phyloP scores from a whole-genome alignment of 257 asterid species.

The Primulina tabacum region DNA sequence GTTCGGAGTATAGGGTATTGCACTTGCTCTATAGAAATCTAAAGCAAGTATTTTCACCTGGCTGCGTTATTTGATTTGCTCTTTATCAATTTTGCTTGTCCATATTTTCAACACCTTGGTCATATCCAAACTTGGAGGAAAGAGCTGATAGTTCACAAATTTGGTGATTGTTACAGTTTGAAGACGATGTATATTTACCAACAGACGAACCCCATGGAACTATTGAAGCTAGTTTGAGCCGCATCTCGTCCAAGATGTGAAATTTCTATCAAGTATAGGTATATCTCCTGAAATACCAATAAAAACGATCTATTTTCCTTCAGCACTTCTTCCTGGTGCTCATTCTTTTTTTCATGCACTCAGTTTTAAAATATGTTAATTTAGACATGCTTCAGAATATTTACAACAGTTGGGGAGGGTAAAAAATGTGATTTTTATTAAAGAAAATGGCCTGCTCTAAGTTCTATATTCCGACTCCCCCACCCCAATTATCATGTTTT shows the following conservation, averaged over 20 bases:
- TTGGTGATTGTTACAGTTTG: constrained; percentile 53
- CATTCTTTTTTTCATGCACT: neutral
- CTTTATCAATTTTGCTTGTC: neutral
- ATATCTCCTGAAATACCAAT: neutral
- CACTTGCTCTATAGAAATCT: no score
- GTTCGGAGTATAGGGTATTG: no score
- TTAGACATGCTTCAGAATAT: no score
- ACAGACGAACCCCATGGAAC: constrained; percentile 96
- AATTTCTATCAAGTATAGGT: neutral
- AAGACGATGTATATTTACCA: constrained; percentile 82
- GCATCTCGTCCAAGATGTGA: constrained; percentile 74
- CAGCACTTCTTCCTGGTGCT: neutral
- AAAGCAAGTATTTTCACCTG: no score
- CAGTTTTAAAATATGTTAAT: neutral
- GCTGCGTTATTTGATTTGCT: no score
- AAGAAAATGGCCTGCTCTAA: no score
- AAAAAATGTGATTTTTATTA: no score
- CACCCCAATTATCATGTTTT: neutral
- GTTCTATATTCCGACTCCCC: no score
- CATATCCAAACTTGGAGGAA: neutral
- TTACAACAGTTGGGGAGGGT: no score
- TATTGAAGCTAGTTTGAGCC: constrained; percentile 81
- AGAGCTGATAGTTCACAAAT: neutral
- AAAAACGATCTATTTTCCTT: neutral
- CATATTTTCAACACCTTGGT: neutral